These are phyloP conservation scores for Casuarina cunninghamiana DNA, from an alignment of 306 rosid genomes.

Conservation along the genomic window DNA sequence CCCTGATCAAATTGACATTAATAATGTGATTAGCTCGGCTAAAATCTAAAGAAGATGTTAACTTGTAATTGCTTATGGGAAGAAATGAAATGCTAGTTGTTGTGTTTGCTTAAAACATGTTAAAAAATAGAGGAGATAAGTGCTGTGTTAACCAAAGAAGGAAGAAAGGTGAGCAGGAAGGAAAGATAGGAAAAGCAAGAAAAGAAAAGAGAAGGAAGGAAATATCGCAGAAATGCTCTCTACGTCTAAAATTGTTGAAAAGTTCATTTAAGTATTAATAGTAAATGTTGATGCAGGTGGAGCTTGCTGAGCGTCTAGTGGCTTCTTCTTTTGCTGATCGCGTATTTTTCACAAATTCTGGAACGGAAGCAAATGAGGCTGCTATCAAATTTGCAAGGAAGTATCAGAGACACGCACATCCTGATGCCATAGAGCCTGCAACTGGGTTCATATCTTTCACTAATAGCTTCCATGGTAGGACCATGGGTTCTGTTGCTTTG, in stretches of 20 bases:
- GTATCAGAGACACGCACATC: slow-evolving; percentile 58
- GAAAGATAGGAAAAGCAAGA: neutral
- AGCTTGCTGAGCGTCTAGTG: slow-evolving; percentile 78
- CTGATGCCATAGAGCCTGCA: slow-evolving; percentile 56
- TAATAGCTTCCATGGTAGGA: slow-evolving; percentile 90
- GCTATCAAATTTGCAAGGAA: slow-evolving; percentile 91
- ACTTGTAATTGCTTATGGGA: neutral
- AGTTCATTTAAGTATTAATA: neutral
- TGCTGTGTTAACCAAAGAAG: neutral
- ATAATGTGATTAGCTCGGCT: no score
- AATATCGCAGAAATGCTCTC: neutral
- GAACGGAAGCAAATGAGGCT: slow-evolving; percentile 96
- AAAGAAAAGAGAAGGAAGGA: neutral
- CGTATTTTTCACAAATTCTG: slow-evolving; percentile 81
- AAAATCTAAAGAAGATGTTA: neutral
- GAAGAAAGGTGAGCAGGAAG: neutral
- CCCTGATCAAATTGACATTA: neutral
- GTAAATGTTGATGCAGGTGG: slow-evolving; percentile 54
- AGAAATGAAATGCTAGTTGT: neutral
- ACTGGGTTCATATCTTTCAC: slow-evolving; percentile 74
- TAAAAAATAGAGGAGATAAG: neutral
- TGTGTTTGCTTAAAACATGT: neutral
- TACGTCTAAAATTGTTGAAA: neutral
- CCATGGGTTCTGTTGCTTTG: slow-evolving; percentile 92
- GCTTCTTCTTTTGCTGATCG: slow-evolving; percentile 81